Evolutionary conservation across 169 alveolate species (phyloP), one percentile per base, ranked within the genome.

Genomic region (Cryptosporidium sp.): DNA sequence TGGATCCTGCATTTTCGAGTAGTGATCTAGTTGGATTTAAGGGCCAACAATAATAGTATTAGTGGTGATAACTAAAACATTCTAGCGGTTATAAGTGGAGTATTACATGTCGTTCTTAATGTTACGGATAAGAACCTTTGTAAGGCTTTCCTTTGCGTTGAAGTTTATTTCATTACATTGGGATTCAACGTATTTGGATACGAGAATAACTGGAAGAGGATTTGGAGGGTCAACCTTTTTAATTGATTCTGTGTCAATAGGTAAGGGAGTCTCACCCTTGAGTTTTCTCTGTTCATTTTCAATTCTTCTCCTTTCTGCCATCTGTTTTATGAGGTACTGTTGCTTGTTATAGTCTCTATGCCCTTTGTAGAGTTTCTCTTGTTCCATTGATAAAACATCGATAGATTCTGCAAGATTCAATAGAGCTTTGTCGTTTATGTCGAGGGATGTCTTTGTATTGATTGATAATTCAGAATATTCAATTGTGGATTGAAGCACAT

Each of bases 231-330:
- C 89, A n/a, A 80, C 75, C n/a, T 80, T 80, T 21, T 80, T 80
- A 45, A 80, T 65, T 12, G 89, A 65, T 29, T 80, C 89, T 21
- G 74, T 65, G 33, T 93, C 95, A 29, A 93, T 31, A 12, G 97
- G 97, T 50, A 94, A 73, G 33, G 94, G 93, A 33, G 94, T 94
- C 70, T 94, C 97, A 51, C 97, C 97, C 92, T 92, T 86, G 12
- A 94, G 95, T 55, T 91, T 73, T 69, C 97, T 55, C 73, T 94
- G 97, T 68, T 94, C 97, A 71, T 94, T 94, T 84, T 94, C 97
- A 80, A 94, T 86, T 39, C 96, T 71, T 31, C 95, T 85, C 26
- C 97, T 65, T 91, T 94, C 97, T 41, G 89, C 58, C 91, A 94
- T 89, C 70, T 94, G 97, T 86, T 94, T 94, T 84, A 94, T 95